Percentiles rank a stretch among this genome's conserved stretches.
Evolutionary conservation across 345 rosid species (phyloP).

Genomic region (Moringa oleifera): DNA sequence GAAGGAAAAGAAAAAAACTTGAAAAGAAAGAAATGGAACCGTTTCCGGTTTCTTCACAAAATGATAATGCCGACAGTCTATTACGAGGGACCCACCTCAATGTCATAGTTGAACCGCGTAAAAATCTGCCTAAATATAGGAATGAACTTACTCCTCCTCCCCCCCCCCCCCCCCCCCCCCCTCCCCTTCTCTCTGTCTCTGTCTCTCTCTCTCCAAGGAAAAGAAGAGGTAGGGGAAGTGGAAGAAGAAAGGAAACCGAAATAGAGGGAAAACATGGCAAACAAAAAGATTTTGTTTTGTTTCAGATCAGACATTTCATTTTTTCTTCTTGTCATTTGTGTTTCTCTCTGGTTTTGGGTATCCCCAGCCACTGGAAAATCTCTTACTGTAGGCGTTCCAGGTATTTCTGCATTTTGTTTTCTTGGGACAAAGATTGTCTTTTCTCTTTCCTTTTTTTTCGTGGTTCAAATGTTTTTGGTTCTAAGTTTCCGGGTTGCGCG

Average conservation of each 20-base stretch:
- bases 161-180: too few relatives aligned
- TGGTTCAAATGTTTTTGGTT: neutral
- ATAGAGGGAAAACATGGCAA: too few relatives aligned
- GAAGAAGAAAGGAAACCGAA: neutral
- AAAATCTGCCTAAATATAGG: too few relatives aligned
- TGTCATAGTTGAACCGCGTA: too few relatives aligned
- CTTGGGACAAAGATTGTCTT: neutral
- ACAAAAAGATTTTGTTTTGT: conserved; percentile 16
- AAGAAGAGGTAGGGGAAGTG: neutral
- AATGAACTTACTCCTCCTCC: too few relatives aligned
- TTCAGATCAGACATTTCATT: conserved; percentile 28
- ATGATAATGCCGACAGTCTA: too few relatives aligned
- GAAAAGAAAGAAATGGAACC: too few relatives aligned
- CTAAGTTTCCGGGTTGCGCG: too few relatives aligned
- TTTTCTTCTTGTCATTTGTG: conserved; percentile 17
- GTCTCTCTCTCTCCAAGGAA: neutral
- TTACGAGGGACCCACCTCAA: too few relatives aligned
- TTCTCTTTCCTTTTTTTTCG: conserved; percentile 1
- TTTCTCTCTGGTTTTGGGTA: conserved; percentile 24
- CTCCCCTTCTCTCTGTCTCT: neutral
- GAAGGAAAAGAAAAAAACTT: too few relatives aligned
- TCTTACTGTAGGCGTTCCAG: conserved; percentile 12
- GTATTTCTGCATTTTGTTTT: conserved; percentile 18
- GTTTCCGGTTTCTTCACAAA: too few relatives aligned
- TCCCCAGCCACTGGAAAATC: conserved; percentile 18